Evolutionary conservation across 2,329 filamentous ascomycete species (phyloP), one percentile per base, ranked within the genome.

Genomic region (Ophiobolus disseminans): DNA sequence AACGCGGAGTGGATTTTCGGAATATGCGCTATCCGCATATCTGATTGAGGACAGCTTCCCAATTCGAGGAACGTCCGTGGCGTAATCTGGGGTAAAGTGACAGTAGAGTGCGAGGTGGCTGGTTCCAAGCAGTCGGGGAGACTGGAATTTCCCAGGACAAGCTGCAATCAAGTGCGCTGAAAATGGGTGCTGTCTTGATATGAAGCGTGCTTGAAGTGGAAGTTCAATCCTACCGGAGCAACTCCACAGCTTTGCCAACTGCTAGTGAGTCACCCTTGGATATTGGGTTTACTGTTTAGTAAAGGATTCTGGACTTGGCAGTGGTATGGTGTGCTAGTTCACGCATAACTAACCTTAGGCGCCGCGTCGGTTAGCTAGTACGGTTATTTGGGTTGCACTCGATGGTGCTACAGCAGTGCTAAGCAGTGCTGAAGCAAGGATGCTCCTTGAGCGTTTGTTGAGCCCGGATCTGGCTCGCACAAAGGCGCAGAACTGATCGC

Each of bases 71-170:
- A n/a, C n/a, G 26, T 9, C 17, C 23, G 22, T 16, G 23, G 13
- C 41, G 41, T 36, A 45, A 45, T 45, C 41, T 31, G 34, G 41
- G 41, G 22, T 31, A 37, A 19, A 26, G 23, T 28, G n/a, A 13
- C 23, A n/a, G 7, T 30, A 21, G 23, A n/a, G 20, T 20, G 31
- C 13, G 25, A 42, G 26, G 13, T 19, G 11, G 40, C 34, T 35
- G 28, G 13, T n/a, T 11, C n/a, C 7, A n/a, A 28, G 11, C 21
- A 13, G 40, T 19, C n/a, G 28, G n/a, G 14, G 20, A 14, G 10
- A n/a, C n/a, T n/a, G n/a, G n/a, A n/a, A n/a, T n/a, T n/a, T n/a
- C n/a, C n/a, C n/a, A n/a, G n/a, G n/a, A 32, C 25, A 10, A 5
- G 9, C n/a, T 28, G 25, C 25, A 3, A n/a, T 5, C 10, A 9